These are phyloP conservation scores for Cytospora schulzeri DNA, from an alignment of 2,329 filamentous ascomycete genomes.

Conservation along the genomic window DNA sequence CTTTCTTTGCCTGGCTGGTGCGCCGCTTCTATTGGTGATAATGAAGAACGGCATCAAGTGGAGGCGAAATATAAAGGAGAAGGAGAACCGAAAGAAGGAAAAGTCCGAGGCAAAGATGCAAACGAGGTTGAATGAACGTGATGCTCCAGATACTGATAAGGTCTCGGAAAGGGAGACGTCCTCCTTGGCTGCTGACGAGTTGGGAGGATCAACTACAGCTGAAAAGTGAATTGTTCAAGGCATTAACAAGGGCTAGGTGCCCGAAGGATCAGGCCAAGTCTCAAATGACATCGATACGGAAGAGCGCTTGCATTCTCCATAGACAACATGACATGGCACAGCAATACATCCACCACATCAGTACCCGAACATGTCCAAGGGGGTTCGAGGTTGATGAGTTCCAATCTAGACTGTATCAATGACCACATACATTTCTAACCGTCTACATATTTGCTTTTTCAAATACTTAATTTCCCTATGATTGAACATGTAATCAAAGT, in stretches of 20 bases:
- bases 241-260: background rate
- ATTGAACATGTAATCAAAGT: too few relatives aligned
- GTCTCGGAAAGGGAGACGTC: background rate
- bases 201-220: background rate
- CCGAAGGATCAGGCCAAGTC: too few relatives aligned
- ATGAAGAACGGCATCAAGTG: constrained; percentile 48
- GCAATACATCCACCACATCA: too few relatives aligned
- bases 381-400: too few relatives aligned
- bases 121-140: background rate
- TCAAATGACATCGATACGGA: too few relatives aligned
- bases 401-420: too few relatives aligned
- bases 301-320: too few relatives aligned
- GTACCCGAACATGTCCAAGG: too few relatives aligned
- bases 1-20: constrained; percentile 43
- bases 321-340: too few relatives aligned
- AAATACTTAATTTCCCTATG: too few relatives aligned
- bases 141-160: background rate
- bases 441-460: too few relatives aligned
- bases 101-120: constrained; percentile 13
- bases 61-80: constrained; percentile 41
- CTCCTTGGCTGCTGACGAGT: background rate
- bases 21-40: constrained; percentile 44
- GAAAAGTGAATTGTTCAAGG: background rate
- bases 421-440: too few relatives aligned
- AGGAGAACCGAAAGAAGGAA: constrained; percentile 32